Base-by-base conservation (phyloP, 176 grass and related monocot species). In the Aegilops bicornis region DNA sequence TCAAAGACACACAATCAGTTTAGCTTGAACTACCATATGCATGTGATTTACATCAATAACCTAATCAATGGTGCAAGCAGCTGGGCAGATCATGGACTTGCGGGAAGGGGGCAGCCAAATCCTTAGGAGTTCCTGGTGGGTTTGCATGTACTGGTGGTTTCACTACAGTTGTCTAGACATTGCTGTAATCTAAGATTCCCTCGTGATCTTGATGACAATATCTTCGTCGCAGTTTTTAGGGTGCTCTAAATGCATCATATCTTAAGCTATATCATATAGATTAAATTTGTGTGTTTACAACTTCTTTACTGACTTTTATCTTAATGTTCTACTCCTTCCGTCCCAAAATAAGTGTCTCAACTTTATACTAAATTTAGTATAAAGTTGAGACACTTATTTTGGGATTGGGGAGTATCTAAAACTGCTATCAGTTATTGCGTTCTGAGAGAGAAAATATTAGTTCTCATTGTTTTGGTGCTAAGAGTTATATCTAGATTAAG, bases 1-100 rank as follows among this genome's bases (percentile, higher is more conserved):
- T 56, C 16, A 64, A 81, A 22, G 13, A 64, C n/a, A 77, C 27
- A 7, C 43, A 67, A 87, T 81, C 84, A 76, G 60, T 84, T 76
- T 84, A 81, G 68, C 73, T 22, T 84, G 10, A 91, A 54, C 68
- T 30, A 62, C 69, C 68, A 87, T 80, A 69, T 84, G 85, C 40
- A 54, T 83, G 54, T 87, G 33, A 82, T 87, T 43, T 67, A 6
- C 63, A 14, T 61, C 61, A 24, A 23, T 71, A 24, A 16, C 61
- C 10, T 54, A 59, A 73, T 86, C 24, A 66, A 83, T 86, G 56
- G 69, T 22, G 62, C 40, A 22, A 79, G 69, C 37, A 67, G 64
- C 48, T 72, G 24, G 69, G 20, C 63, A 27, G 88, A 75, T 89
- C 73, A 64, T 86, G 50, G 52, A 82, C 30, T 42, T 59, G 19